Base-by-base conservation (phyloP, 768 basidiomycete species). In the Lactarius akahatsu region DNA sequence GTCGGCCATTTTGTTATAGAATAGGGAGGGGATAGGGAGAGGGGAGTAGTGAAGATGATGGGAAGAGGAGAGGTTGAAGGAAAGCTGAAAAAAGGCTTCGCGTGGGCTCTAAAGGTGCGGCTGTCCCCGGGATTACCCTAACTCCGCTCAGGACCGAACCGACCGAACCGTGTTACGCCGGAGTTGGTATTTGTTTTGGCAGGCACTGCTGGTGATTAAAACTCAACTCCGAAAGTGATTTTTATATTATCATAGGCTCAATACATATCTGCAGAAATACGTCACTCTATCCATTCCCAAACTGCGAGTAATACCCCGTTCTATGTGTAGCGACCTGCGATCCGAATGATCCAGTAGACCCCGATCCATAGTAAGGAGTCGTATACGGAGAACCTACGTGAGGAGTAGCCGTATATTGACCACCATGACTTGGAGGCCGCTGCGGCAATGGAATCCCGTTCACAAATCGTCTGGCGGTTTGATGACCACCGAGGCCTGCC, bases 1-100 rank as follows among this genome's bases (percentile, higher is more conserved):
- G 66, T 92, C 90, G 80, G 91, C 83, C 93, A 94, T 92, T 89
- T 86, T 81, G 73, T 69, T 76, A 75, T 74, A 73, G 76, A 77
- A 75, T 74, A 68, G 68, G 70, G 72, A 76, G 75, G 75, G 76
- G 78, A 74, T 72, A 73, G 78, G 71, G 70, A 74, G 69, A 78
- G 83, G 83, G 81, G 83, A 82, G 85, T 79, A 82, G 83, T 82
- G 79, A 77, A 71, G 78, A 76, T 79, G 78, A 43, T 62, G 65
- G 77, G 80, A 77, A 76, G 77, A 78, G 79, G 77, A 77, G 72
- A 72, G 69, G 72, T 74, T 72, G 72, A 74, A 23, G 75, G 72
- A 68, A 70, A 71, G 71, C 76, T 72, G 72, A 76, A 80, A 81
- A 86, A 83, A 83, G 80, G 13, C 79, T 82, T 59, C 58, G 58